Base-by-base conservation (phyloP, 176 grass and related monocot species). In the Juncus effusus region DNA sequence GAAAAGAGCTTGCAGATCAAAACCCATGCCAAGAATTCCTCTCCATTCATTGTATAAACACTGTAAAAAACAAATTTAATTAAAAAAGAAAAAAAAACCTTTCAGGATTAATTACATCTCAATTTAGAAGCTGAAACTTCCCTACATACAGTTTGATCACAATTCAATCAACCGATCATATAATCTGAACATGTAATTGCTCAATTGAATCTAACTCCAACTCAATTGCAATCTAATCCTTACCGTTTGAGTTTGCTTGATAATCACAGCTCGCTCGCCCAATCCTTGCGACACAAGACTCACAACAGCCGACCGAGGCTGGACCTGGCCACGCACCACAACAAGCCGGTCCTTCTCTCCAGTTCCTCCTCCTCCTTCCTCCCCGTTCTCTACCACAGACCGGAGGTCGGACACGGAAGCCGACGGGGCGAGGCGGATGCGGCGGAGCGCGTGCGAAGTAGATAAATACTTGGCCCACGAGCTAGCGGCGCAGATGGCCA, bases 21-120 rank as follows among this genome's bases (percentile, higher is more conserved):
- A 87, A 54, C 83, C 89, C 94, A 85, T 93, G 45, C 78, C 80
- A 79, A 99, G 86, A 39, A 99, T 84, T 53, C 94, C 94, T 78
- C 89, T 84, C 94, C 85, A 93, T 86, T 93, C 88, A 4, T 83
- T 91, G 78, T 84, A 99, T 28, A 99, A 69, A 52, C 88, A 92
- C 94, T 99, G 49, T 41, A 87, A 15, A 71, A 47, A 73, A 40
- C 56, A 40, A 51, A 0, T 59, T 42, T 40, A 59, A 56, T 52
- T 53, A 39, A 39, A 66, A 66, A 19, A 16, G 10, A 13, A 35
- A 36, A 38, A 38, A 63, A 38, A 16, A 62, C 5, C 19, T 28
- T 28, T 28, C 1, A 28, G 19, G 19, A 28, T 1, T 28, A 28
- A 28, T 28, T 28, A 28, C 19, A 28, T 28, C 19, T 28, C 19